Conservation (phyloP, 768 basidiomycete species). For the Fistulinella prunicolor region DNA sequence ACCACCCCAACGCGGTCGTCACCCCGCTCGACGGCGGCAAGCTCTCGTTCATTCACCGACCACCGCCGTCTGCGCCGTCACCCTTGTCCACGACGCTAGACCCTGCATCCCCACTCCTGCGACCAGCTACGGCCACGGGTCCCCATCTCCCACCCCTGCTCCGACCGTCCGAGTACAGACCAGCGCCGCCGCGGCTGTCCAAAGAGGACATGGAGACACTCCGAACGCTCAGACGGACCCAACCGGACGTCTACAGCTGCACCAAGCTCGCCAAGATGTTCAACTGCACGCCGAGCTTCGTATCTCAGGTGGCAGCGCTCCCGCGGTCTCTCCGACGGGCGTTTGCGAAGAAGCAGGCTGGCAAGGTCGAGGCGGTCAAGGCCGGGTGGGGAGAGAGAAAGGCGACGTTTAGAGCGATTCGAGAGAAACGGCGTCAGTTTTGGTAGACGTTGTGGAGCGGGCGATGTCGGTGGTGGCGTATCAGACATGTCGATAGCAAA, state of each 20-base stretch:
- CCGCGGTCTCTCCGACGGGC: conserved; percentile 47
- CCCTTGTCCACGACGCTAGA: conserved; percentile 67
- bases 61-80: conserved; percentile 74
- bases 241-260: conserved; percentile 62
- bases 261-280: conserved; percentile 73
- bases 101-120: conserved; percentile 71
- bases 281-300: conserved; percentile 65
- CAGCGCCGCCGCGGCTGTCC: conserved; percentile 41
- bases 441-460: conserved; percentile 46
- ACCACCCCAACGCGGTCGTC: conserved; percentile 51
- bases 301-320: conserved; percentile 62
- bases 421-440: conserved; percentile 62
- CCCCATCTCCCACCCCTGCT: conserved; percentile 47
- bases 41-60: conserved; percentile 79
- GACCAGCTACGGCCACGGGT: conserved; percentile 31
- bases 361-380: conserved; percentile 44
- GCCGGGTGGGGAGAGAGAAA: conserved; percentile 73
- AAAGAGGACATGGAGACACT: conserved; percentile 56
- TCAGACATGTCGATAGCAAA: too few species aligned
- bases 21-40: conserved; percentile 49
- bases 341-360: conserved; percentile 43
- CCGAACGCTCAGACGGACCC: conserved; percentile 49
- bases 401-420: conserved; percentile 57
- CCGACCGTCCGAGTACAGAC: conserved; percentile 38
- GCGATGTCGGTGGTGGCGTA: not conserved